phyloP scores from a whole-genome alignment of 2,329 filamentous ascomycete species.

The Ceratocystis albifundus region DNA sequence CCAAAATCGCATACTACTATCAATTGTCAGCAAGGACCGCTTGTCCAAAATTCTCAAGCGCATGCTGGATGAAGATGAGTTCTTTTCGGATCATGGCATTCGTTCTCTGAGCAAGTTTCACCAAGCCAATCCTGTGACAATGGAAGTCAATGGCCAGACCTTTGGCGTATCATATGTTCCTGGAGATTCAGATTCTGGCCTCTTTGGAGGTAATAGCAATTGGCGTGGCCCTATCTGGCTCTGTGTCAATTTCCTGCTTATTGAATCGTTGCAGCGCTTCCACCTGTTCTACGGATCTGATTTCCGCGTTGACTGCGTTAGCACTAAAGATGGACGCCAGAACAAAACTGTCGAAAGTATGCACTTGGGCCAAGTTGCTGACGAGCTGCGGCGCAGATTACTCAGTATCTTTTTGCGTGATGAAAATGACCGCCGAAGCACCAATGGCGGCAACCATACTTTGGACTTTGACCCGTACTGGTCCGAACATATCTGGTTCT shows the following conservation, averaged over 20 bases:
- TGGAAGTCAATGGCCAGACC: slow-evolving; percentile 86
- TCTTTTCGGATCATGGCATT: slow-evolving; percentile 80
- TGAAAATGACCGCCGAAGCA: slow-evolving; percentile 75
- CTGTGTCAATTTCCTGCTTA: slow-evolving; percentile 86
- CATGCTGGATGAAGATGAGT: slow-evolving; percentile 91
- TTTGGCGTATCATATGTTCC: slow-evolving; percentile 85
- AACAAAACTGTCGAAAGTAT: slow-evolving; percentile 44
- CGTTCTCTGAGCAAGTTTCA: slow-evolving; percentile 86
- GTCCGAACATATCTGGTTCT: slow-evolving; percentile 90
- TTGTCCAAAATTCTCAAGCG: slow-evolving; percentile 76
- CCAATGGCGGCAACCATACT: slow-evolving; percentile 73
- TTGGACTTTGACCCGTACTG: slow-evolving; percentile 87
- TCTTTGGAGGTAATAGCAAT: slow-evolving; percentile 96
- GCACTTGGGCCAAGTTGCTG: slow-evolving; percentile 88
- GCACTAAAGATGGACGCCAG: slow-evolving; percentile 1
- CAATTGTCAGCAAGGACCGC: slow-evolving; percentile 87
- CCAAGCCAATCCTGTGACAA: slow-evolving; percentile 78
- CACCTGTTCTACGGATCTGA: slow-evolving; percentile 89
- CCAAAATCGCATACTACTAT: slow-evolving; percentile 73
- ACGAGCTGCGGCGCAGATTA: slow-evolving; percentile 87
- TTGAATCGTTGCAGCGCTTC: slow-evolving; percentile 89
- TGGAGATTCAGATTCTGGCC: slow-evolving; percentile 88
- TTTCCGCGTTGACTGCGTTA: slow-evolving; percentile 80
- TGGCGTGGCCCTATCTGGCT: slow-evolving; percentile 96
- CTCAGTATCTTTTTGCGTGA: slow-evolving; percentile 81